Evolutionary conservation across 2,329 filamentous ascomycete species (phyloP).

Genomic region (Talaromyces sp.): DNA sequence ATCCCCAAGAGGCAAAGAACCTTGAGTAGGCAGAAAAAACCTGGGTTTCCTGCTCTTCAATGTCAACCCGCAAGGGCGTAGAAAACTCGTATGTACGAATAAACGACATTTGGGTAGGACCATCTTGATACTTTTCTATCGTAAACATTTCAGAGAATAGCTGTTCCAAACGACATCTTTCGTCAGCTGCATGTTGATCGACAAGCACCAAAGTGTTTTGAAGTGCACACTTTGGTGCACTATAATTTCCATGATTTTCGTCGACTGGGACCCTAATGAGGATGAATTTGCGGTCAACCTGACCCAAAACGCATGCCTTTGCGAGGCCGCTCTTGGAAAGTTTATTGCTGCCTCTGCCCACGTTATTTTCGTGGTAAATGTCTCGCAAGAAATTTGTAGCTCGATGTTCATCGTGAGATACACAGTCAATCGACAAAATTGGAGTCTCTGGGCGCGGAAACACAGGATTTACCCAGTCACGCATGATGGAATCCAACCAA

Average conservation of each 20-base stretch:
- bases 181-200: constrained; percentile 93
- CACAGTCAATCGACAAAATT: constrained; percentile 26
- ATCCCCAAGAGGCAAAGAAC: constrained; percentile 69
- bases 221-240: neutral
- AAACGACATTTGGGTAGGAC: constrained; percentile 14
- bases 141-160: constrained; percentile 56
- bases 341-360: constrained; percentile 24
- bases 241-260: neutral
- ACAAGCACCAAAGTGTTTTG: constrained; percentile 60
- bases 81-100: constrained; percentile 31
- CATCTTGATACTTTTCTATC: neutral
- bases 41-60: constrained; percentile 54
- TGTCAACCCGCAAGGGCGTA: constrained; percentile 58
- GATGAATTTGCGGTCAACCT: constrained; percentile 89
- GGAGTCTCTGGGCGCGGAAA: constrained; percentile 51
- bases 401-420: neutral
- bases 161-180: constrained; percentile 71
- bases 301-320: constrained; percentile 62
- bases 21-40: constrained; percentile 50
- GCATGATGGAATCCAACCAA: constrained; percentile 59
- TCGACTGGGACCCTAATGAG: constrained; percentile 52
- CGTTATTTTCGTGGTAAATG: neutral
- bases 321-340: constrained; percentile 59
- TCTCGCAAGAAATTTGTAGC: neutral
- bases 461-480: constrained; percentile 68